phyloP scores from a whole-genome alignment of 2,329 filamentous ascomycete species.

The Trichoderma citrinoviride region DNA sequence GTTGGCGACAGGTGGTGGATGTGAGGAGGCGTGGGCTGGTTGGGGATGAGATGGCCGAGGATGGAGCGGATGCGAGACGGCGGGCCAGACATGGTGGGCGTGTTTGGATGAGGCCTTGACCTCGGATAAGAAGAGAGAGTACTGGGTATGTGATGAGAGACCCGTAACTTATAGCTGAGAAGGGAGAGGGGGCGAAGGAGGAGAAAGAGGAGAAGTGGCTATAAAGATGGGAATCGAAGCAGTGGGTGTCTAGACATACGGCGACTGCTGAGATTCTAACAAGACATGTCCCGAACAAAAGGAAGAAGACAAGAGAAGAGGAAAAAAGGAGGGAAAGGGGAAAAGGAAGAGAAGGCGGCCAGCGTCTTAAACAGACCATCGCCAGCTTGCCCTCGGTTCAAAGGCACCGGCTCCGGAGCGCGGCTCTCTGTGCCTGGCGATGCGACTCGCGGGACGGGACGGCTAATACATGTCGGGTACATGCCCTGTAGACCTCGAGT shows the following conservation, averaged over 20 bases:
- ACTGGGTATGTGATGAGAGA: not conserved
- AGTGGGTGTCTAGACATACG: not conserved
- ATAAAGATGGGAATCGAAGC: not conserved
- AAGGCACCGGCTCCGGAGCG: slow-evolving; percentile 1
- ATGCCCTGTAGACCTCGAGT: not conserved
- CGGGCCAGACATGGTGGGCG: slow-evolving; percentile 60
- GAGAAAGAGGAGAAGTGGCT: not conserved
- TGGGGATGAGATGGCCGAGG: slow-evolving; percentile 47
- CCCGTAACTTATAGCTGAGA: too few species aligned
- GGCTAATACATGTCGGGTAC: not conserved
- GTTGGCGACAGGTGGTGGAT: slow-evolving; percentile 83
- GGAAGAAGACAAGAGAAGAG: not conserved
- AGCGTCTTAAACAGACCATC: not conserved
- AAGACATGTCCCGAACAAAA: not conserved
- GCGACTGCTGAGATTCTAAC: too few species aligned
- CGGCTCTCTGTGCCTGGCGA: not conserved
- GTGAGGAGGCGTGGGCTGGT: slow-evolving; percentile 48
- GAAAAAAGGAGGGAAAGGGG: not conserved
- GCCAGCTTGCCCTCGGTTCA: slow-evolving; percentile 11
- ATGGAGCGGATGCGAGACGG: slow-evolving; percentile 60
- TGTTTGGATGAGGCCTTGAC: not conserved
- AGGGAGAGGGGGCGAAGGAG: not conserved
- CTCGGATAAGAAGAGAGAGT: not conserved
- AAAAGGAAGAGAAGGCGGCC: not conserved
- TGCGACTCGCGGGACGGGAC: slow-evolving; percentile 17